Conservation (phyloP, 2,329 filamentous ascomycete species). For the Microdochium bolleyi region DNA sequence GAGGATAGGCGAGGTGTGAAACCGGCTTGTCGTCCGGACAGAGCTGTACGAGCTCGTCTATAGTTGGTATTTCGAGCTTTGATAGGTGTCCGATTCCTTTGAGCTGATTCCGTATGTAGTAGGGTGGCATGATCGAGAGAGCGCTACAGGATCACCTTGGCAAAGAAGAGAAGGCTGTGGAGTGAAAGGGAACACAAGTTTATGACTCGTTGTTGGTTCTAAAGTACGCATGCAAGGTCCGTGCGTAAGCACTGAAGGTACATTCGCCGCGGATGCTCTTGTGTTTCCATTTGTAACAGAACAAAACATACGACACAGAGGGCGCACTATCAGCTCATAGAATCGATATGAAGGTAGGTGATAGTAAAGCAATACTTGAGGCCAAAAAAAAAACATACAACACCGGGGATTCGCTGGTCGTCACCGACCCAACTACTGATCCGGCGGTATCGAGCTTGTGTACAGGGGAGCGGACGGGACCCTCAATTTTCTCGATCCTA, state of each 20-base stretch:
- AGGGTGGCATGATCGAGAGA: background rate
- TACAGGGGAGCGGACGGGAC: background rate
- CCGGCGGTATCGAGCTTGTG: background rate
- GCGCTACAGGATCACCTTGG: too few species aligned
- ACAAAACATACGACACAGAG: too few species aligned
- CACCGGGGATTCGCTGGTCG: background rate
- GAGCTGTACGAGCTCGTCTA: background rate
- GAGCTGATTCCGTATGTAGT: background rate
- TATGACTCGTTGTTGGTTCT: too few species aligned
- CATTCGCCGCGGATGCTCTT: too few species aligned
- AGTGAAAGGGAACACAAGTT: too few species aligned
- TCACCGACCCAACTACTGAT: background rate
- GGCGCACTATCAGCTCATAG: too few species aligned
- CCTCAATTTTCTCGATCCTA: slow-evolving; percentile 1
- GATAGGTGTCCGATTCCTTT: background rate
- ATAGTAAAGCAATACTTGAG: too few species aligned
- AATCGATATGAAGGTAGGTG: too few species aligned
- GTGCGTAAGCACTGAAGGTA: too few species aligned
- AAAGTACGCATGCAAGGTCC: too few species aligned
- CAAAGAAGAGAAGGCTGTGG: too few species aligned
- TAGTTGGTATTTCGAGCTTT: background rate
- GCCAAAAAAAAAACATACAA: background rate
- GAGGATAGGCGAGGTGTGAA: background rate
- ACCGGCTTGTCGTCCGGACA: background rate
- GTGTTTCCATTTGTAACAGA: too few species aligned